A percentile compares a stretch with the other conserved stretches of the same genome.
phyloP scores from a whole-genome alignment of 257 asterid species.

The Nicotiana undulata region DNA sequence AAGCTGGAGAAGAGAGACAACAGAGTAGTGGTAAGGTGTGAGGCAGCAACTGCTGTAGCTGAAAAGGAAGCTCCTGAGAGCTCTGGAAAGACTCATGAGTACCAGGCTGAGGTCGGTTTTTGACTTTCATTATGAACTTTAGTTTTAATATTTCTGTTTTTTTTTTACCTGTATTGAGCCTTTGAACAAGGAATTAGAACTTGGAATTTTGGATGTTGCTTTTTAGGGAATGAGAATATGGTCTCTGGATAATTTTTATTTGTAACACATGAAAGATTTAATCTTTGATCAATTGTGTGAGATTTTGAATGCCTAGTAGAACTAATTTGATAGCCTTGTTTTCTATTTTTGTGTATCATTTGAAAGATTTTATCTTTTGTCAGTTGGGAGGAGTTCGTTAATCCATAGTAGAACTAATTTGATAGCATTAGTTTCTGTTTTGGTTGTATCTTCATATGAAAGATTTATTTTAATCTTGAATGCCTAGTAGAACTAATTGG shows the following conservation, averaged over 20 bases:
- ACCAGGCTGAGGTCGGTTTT: constrained; percentile 78
- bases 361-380: not conserved
- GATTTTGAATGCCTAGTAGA: not conserved
- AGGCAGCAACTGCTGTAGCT: constrained; percentile 64
- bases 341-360: not conserved
- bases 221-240: not conserved
- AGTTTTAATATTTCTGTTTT: not conserved
- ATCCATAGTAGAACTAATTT: too few relatives aligned
- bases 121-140: not conserved
- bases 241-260: not conserved
- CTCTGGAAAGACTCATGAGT: constrained; percentile 61
- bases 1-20: constrained; percentile 43
- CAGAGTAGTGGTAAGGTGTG: constrained; percentile 68
- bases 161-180: not conserved
- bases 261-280: not conserved
- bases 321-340: not conserved
- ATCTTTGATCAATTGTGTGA: not conserved
- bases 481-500: not conserved
- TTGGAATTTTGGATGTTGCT: not conserved
- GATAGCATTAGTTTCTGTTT: too few relatives aligned
- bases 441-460: too few relatives aligned
- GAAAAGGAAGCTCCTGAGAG: constrained; percentile 74
- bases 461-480: not conserved
- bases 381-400: not conserved
- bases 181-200: not conserved